Evolutionary conservation across 2,329 filamentous ascomycete genomes (phyloP), one percentile per base, ranked within the genome.

Genomic region (Aaosphaeria arxii): DNA sequence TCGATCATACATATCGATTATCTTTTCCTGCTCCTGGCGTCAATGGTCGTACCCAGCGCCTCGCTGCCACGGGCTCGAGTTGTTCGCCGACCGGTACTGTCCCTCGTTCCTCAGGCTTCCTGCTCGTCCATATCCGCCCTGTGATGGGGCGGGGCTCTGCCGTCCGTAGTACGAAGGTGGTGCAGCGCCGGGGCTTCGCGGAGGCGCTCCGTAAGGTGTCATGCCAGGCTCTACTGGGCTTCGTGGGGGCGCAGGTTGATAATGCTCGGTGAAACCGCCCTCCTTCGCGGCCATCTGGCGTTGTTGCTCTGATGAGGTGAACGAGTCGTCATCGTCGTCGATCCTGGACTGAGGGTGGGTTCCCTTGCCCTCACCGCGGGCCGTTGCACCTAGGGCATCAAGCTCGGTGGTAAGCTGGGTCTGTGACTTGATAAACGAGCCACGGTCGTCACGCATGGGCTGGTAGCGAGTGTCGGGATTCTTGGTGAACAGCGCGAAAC

Each of bases 391-490:
- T 48, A 96, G 77, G 6, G 91, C 91, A 69, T 96, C 91, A 44
- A 96, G 80, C 72, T 96, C 91, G 6, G 91, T 95, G 4, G 87
- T 89, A 11, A 96, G 77, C 63, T 92, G 86, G 5, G 88, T 88
- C 70, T 94, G 88, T 11, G 91, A 96, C 77, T 96, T 96, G 84
- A 96, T 96, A 75, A 97, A 96, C 7, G 91, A 96, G 44, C 89
- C 90, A 61, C 92, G 87, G 71, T 97, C 92, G 63, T 97, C 92
- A 46, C 88, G 87, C 91, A 97, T 96, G 62, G 90, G 91, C 72
- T 96, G 90, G 73, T 97, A 97, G 52, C 91, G 86, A 39, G 88
- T 89, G 67, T 97, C 92, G 24, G 92, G 92, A 74, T 96, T 95
- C 81, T 95, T 95, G 52, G 89, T 89, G 68, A 90, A 83, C 64